A percentile compares a stretch with the other conserved stretches of the same genome.
Conservation (phyloP, 306 rosid species). For the Trichosanthes truncata region DNA sequence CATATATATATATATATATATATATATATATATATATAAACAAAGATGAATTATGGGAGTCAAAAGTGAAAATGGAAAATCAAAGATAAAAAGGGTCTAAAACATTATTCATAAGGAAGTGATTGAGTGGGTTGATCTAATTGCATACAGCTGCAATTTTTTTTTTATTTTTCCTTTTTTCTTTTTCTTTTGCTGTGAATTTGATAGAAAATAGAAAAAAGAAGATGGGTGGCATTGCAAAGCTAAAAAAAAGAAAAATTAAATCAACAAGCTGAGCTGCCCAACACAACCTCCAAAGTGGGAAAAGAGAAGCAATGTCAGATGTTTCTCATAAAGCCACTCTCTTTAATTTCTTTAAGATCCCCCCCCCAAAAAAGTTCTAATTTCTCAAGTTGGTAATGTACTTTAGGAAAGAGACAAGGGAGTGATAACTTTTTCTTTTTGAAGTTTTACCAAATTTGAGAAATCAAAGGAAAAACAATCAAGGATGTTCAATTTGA, state of each 20-base stretch:
- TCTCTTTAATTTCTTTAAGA: neutral
- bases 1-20: too few relatives aligned
- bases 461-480: neutral
- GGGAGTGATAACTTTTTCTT: neutral
- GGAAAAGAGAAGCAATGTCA: neutral
- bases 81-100: neutral
- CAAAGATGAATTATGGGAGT: neutral
- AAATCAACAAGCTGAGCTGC: neutral
- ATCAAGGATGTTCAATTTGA: neutral
- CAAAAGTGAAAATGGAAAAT: neutral
- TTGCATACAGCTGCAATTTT: neutral
- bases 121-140: neutral
- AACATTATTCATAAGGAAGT: neutral
- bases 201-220: neutral
- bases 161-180: too few relatives aligned
- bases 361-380: neutral
- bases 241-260: neutral
- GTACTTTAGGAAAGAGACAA: neutral
- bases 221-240: neutral
- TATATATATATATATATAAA: too few relatives aligned
- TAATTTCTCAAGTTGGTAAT: neutral
- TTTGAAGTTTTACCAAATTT: neutral
- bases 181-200: neutral
- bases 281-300: conserved; percentile 9
- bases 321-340: neutral